A percentile compares a stretch with the other conserved stretches of the same genome.
phyloP scores from a whole-genome alignment of 2,329 filamentous ascomycete species.

The Mycosphaerelloides madeirae region DNA sequence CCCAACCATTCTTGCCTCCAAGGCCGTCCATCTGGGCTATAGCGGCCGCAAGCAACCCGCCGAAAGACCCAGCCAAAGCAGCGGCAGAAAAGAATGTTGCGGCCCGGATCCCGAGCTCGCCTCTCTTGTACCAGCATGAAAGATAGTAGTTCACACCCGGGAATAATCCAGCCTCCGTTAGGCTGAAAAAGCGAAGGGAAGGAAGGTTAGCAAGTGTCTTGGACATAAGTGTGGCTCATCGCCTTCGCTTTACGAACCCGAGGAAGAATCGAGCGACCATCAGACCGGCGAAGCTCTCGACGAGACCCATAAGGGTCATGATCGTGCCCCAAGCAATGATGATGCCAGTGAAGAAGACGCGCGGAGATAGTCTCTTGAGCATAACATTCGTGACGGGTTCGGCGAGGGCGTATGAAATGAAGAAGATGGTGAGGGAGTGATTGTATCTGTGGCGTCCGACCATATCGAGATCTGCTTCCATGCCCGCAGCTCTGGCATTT shows the following conservation, averaged over 20 bases:
- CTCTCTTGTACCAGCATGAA: constrained; percentile 75
- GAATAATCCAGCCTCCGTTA: constrained; percentile 44
- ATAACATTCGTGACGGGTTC: constrained; percentile 75
- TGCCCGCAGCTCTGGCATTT: constrained; percentile 58
- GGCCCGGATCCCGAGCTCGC: constrained; percentile 71
- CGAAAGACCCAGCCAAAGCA: constrained; percentile 72
- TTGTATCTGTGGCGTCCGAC: constrained; percentile 66
- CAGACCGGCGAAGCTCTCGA: constrained; percentile 24
- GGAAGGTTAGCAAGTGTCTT: no score
- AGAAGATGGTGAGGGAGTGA: constrained; percentile 73
- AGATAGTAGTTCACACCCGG: constrained; percentile 76
- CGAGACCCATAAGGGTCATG: constrained; percentile 22
- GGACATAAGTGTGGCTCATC: no score
- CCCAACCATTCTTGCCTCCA: constrained; percentile 44
- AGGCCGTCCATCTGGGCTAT: constrained; percentile 66
- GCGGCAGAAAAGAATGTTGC: constrained; percentile 81
- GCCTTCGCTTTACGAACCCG: no score
- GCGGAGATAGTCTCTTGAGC: constrained; percentile 69
- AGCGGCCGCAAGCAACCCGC: constrained; percentile 66
- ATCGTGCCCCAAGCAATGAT: constrained; percentile 64
- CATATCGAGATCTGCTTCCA: constrained; percentile 58
- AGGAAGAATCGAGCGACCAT: constrained; percentile 28
- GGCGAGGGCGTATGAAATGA: constrained; percentile 76
- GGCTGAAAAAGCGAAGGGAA: no score
- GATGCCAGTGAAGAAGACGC: constrained; percentile 68